Evolutionary conservation across 1,284 basidiomycete genomes (phyloP), one percentile per base, ranked within the genome.

Genomic region (Apiotrichum akiyoshidainum): DNA sequence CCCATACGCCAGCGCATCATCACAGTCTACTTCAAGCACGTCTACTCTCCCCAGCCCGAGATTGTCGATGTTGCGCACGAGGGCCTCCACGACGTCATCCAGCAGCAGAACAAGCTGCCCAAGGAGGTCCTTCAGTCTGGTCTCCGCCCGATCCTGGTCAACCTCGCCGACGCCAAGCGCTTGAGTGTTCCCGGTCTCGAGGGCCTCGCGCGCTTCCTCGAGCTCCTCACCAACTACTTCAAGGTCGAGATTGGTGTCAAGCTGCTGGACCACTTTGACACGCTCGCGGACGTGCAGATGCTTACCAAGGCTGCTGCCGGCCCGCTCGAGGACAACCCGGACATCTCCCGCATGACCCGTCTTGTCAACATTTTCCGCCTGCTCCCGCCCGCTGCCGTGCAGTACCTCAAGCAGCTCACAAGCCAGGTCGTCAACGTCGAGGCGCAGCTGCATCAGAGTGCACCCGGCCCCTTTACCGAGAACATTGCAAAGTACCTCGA

Each of bases 221-320:
- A 97, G 76, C 83, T 99, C 9, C 80, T 99, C 57, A 97, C 94
- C 49, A 98, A 96, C 75, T 99, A 99, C 80, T 99, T 99, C 87
- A 99, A 99, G 77, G 95, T 99, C 46, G 96, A 99, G 80, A 99
- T 99, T 66, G 97, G 96, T 11, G 87, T 91, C 76, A 99, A 99
- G 79, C 84, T 99, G 10, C 82, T 99, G 17, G 94, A 98, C 70
- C 96, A 99, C 77, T 96, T 95, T 80, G 86, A 88, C 52, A 86
- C 88, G 39, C 87, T 97, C 19, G 90, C 93, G 35, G 80, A 80
- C 33, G 85, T 87, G 41, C 87, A 89, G 68, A 87, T 90, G 81
- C 81, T 95, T n/a, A 83, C 84, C 59, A 85, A 85, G 49, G 87
- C 92, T 0, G 87, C 91, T 0, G 84, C 86, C 57, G 81, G 88